Evolutionary conservation across 768 basidiomycete genomes (phyloP).

Genomic region (Termitomyces sp.): DNA sequence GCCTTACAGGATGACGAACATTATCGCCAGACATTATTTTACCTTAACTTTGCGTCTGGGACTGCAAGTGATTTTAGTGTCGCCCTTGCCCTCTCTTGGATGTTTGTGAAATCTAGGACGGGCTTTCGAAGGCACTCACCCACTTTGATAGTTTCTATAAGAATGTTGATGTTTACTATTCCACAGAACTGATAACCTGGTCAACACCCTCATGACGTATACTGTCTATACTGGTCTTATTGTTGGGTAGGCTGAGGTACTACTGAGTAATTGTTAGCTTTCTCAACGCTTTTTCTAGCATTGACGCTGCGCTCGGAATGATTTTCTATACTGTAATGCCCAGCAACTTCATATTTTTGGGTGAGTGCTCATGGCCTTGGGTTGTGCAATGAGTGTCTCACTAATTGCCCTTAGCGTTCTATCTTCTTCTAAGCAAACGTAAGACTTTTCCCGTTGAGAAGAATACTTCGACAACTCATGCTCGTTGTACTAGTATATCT

Average conservation of each 20-base stretch:
- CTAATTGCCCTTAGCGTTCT: conserved; percentile 28
- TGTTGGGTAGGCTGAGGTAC: conserved; percentile 28
- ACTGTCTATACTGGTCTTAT: conserved; percentile 50
- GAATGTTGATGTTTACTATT: not conserved
- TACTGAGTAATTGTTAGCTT: not conserved
- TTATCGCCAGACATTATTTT: conserved; percentile 38
- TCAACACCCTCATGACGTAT: conserved; percentile 43
- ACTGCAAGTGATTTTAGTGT: conserved; percentile 49
- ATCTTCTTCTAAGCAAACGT: conserved; percentile 51
- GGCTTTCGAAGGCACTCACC: conserved; percentile 39
- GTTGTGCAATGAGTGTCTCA: not conserved
- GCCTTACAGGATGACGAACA: not conserved
- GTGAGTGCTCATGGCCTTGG: conserved; percentile 17
- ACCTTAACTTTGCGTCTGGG: conserved; percentile 44
- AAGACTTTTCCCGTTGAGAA: conserved; percentile 9
- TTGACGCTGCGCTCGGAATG: conserved; percentile 42
- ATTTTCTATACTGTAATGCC: conserved; percentile 48
- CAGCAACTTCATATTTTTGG: conserved; percentile 46
- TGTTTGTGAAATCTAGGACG: conserved; percentile 43
- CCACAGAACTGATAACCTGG: conserved; percentile 44
- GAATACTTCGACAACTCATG: not conserved
- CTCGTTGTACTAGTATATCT: conserved; percentile 37
- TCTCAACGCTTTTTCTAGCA: conserved; percentile 18
- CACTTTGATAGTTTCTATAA: not conserved
- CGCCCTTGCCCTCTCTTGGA: conserved; percentile 41